Percentiles rank a stretch among this genome's conserved stretches.
phyloP scores from a whole-genome alignment of 2,329 filamentous ascomycete species.

The Zarea fungicola region DNA sequence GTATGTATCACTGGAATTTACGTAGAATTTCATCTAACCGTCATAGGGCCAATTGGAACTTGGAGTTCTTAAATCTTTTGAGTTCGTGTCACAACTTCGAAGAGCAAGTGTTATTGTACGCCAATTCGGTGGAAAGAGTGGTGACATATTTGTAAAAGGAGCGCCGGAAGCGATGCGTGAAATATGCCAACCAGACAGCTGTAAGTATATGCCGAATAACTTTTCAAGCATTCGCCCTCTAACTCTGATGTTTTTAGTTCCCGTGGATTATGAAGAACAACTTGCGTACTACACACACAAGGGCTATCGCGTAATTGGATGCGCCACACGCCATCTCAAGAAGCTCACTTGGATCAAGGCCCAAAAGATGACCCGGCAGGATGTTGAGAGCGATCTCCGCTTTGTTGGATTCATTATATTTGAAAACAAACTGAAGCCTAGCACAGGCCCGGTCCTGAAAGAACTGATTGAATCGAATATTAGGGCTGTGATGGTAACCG shows the following conservation, averaged over 20 bases:
- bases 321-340: conserved; percentile 80
- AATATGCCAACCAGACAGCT: conserved; percentile 78
- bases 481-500: conserved; percentile 90
- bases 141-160: conserved; percentile 89
- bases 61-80: conserved; percentile 85
- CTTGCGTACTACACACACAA: conserved; percentile 89
- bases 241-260: conserved; percentile 47
- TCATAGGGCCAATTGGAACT: conserved; percentile 64
- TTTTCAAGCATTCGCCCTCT: not conserved
- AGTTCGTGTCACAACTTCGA: conserved; percentile 89
- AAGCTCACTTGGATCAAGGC: conserved; percentile 91
- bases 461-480: conserved; percentile 82
- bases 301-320: conserved; percentile 94
- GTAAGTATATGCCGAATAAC: conserved; percentile 41
- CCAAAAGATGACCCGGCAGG: conserved; percentile 83
- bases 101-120: conserved; percentile 90
- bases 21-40: conserved; percentile 16
- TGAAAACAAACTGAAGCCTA: conserved; percentile 95
- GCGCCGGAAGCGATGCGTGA: conserved; percentile 95
- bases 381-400: conserved; percentile 77
- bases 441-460: conserved; percentile 71
- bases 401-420: conserved; percentile 98
- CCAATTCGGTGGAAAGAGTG: conserved; percentile 78
- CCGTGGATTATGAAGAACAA: conserved; percentile 82
- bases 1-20: conserved; percentile 31